Evolutionary conservation across 2,329 filamentous ascomycete genomes (phyloP).

Genomic region (Trichoderma pleuroti): DNA sequence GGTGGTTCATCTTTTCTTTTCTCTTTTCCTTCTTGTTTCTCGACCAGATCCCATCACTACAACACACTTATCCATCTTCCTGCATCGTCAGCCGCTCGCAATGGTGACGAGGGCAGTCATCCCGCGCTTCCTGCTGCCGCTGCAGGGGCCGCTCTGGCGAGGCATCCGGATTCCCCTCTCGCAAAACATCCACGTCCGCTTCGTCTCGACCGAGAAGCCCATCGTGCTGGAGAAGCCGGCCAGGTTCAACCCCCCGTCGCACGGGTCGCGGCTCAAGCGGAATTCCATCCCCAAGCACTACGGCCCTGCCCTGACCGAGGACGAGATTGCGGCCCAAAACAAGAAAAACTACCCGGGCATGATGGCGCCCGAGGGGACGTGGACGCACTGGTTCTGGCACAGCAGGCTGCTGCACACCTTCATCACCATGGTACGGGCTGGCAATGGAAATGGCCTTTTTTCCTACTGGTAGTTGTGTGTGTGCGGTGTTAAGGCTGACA

Average conservation of each 20-base stretch:
- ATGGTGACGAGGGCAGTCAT: conserved; percentile 53
- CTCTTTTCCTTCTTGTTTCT: not conserved
- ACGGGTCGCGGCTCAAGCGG: conserved; percentile 65
- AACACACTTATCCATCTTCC: not conserved
- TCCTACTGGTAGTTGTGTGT: not conserved
- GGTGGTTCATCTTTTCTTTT: not conserved
- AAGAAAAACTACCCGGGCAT: conserved; percentile 79
- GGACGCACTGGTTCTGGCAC: conserved; percentile 80
- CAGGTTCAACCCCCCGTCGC: conserved; percentile 89
- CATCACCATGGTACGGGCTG: conserved; percentile 70
- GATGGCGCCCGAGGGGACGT: conserved; percentile 79
- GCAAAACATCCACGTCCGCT: conserved; percentile 36
- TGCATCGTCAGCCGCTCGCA: conserved; percentile 20
- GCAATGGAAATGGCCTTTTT: not conserved
- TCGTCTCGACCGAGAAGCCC: conserved; percentile 46
- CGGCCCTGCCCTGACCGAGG: conserved; percentile 64
- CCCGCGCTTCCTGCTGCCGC: conserved; percentile 65
- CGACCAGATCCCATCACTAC: not conserved
- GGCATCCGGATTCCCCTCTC: conserved; percentile 36
- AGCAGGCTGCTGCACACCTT: conserved; percentile 72
- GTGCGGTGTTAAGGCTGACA: not conserved
- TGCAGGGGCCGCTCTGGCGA: conserved; percentile 56
- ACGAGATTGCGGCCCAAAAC: conserved; percentile 64
- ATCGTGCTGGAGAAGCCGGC: conserved; percentile 80
- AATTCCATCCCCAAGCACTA: conserved; percentile 61